Conservation (phyloP, 768 basidiomycete species). For the Mycena kentingensis region DNA sequence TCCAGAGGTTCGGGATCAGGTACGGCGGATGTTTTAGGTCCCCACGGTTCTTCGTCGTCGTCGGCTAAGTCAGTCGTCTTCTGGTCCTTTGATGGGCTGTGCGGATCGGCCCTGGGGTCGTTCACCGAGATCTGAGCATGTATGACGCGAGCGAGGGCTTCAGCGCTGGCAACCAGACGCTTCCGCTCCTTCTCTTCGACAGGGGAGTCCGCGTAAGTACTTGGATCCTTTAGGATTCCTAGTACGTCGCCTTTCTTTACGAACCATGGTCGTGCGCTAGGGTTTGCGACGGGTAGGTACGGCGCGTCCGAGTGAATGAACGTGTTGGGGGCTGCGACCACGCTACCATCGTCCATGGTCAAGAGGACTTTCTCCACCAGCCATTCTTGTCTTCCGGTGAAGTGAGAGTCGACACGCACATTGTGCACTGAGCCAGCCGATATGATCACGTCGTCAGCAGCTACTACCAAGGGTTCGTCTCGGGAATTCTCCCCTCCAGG, state of each 20-base stretch:
- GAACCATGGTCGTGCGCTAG: background rate
- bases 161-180: background rate
- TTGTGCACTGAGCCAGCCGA: conserved; percentile 7
- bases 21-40: conserved; percentile 25
- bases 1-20: conserved; percentile 12
- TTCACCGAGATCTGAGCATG: background rate
- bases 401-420: conserved; percentile 5
- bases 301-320: background rate
- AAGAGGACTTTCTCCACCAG: conserved; percentile 21
- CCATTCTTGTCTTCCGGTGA: conserved; percentile 17
- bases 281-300: background rate
- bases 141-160: background rate
- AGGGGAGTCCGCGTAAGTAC: background rate
- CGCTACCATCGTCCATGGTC: background rate
- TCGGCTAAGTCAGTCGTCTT: conserved; percentile 22
- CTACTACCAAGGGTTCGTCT: conserved; percentile 1
- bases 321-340: background rate
- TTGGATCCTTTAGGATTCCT: background rate
- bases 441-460: background rate
- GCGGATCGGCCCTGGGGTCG: background rate
- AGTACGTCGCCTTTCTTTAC: background rate
- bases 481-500: background rate
- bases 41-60: conserved; percentile 13
- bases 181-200: background rate
- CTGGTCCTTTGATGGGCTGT: conserved; percentile 9